phyloP scores from a whole-genome alignment of 768 basidiomycete genomes.

The Phlebiopsis gigantea region DNA sequence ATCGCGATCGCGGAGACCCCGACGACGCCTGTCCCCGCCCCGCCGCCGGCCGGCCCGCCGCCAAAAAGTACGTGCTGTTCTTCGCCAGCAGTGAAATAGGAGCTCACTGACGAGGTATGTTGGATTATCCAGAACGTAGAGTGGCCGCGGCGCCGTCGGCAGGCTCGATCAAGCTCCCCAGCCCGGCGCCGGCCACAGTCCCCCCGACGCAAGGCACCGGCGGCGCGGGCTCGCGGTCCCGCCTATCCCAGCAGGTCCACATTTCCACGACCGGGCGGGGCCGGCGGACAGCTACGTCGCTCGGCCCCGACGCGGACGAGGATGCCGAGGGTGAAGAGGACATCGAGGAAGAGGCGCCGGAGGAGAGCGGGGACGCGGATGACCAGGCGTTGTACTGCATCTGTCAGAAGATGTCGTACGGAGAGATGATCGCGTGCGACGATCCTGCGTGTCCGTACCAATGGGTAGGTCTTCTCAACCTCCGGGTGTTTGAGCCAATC shows the following conservation, averaged over 20 bases:
- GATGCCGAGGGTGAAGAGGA: slow-evolving; percentile 33
- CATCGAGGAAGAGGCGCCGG: slow-evolving; percentile 32
- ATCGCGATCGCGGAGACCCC: slow-evolving; percentile 22
- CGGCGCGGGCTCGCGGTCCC: slow-evolving; percentile 18
- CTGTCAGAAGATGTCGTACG: slow-evolving; percentile 58
- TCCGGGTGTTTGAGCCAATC: slow-evolving; percentile 2
- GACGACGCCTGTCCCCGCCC: slow-evolving; percentile 9
- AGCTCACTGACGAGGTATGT: not conserved
- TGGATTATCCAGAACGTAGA: slow-evolving; percentile 21
- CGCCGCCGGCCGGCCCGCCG: slow-evolving; percentile 13
- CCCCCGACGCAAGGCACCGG: slow-evolving; percentile 12
- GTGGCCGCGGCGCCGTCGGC: slow-evolving; percentile 17
- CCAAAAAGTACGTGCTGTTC: slow-evolving; percentile 15
- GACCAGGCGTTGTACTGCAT: slow-evolving; percentile 59
- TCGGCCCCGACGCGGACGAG: slow-evolving; percentile 25
- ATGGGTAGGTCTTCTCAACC: slow-evolving; percentile 46
- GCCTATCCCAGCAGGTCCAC: slow-evolving; percentile 25
- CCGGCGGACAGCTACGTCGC: slow-evolving; percentile 19
- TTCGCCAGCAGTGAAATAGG: not conserved
- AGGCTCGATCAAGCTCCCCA: slow-evolving; percentile 29
- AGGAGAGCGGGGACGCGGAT: slow-evolving; percentile 46
- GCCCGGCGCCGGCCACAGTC: slow-evolving; percentile 26
- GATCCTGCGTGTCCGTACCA: slow-evolving; percentile 50
- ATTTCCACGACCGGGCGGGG: slow-evolving; percentile 16
- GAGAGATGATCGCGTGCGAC: slow-evolving; percentile 67